Percentiles rank a stretch among this genome's conserved stretches.
phyloP scores from a whole-genome alignment of 768 basidiomycete genomes.

The Russula foetens region DNA sequence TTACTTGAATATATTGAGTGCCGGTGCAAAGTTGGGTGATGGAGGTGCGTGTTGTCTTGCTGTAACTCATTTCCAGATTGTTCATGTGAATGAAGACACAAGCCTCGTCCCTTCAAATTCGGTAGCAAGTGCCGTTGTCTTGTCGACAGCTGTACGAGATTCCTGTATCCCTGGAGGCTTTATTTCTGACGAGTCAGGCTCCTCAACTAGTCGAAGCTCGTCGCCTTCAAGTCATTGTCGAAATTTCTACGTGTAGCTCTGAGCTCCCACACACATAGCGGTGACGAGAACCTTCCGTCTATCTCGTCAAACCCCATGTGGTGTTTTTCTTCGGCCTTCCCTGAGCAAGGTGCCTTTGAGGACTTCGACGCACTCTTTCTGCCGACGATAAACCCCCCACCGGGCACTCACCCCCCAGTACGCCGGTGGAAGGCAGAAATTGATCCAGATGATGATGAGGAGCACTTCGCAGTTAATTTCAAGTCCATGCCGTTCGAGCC shows the following conservation, averaged over 20 bases:
- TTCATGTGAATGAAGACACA: conserved; percentile 22
- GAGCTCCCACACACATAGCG: conserved; percentile 14
- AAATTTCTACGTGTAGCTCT: conserved; percentile 52
- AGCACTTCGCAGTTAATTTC: conserved; percentile 23
- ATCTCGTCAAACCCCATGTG: conserved; percentile 38
- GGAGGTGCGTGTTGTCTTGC: conserved; percentile 32
- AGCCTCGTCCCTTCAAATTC: conserved; percentile 41
- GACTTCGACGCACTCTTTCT: conserved; percentile 44
- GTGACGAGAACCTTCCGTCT: conserved; percentile 2
- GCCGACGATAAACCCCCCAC: conserved; percentile 17
- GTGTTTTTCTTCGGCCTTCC: conserved; percentile 60
- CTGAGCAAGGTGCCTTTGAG: conserved; percentile 39
- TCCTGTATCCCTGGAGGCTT: not conserved
- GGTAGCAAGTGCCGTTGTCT: conserved; percentile 52
- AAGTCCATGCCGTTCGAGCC: conserved; percentile 14
- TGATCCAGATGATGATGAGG: conserved; percentile 30
- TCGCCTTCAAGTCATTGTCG: conserved; percentile 65
- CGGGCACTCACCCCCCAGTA: not conserved
- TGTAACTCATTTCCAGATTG: not conserved
- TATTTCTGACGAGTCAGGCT: not conserved
- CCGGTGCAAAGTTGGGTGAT: conserved; percentile 54
- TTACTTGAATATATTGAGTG: conserved; percentile 71
- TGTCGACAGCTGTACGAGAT: conserved; percentile 51
- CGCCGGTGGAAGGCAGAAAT: conserved; percentile 31
- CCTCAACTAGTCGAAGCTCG: conserved; percentile 57